Evolutionary conservation across 1,139 yeast genomes (phyloP).

Genomic region (Pichia sp.): DNA sequence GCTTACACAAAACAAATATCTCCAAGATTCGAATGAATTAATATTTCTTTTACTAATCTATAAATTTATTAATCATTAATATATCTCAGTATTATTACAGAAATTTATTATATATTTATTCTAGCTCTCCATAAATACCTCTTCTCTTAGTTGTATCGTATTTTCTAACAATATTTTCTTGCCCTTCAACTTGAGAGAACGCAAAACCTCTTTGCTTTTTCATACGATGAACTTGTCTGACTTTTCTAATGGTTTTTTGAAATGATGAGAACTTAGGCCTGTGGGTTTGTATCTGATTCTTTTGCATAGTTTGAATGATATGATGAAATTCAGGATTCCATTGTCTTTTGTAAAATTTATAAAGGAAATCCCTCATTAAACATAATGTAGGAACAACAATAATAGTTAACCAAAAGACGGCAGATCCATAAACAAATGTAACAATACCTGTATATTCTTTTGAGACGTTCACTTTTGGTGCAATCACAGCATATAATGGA

Average conservation of each 20-base stretch:
- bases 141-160: constrained; percentile 83
- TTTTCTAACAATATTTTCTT: constrained; percentile 83
- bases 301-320: constrained; percentile 93
- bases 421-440: constrained; percentile 67
- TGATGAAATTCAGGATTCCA: constrained; percentile 90
- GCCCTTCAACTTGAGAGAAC: constrained; percentile 93
- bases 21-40: neutral
- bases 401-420: constrained; percentile 79
- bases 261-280: constrained; percentile 95
- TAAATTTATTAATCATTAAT: neutral
- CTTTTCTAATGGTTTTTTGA: constrained; percentile 95
- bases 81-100: too few relatives aligned
- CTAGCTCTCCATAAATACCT: constrained; percentile 45
- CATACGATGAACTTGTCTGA: constrained; percentile 96
- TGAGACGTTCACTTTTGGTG: constrained; percentile 80
- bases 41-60: neutral
- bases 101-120: constrained; percentile 3
- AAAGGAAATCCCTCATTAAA: constrained; percentile 77
- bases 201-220: constrained; percentile 98
- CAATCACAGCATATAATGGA: constrained; percentile 82
- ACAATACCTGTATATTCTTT: constrained; percentile 79
- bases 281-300: constrained; percentile 87
- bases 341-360: constrained; percentile 93
- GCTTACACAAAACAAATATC: neutral
- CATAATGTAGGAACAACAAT: constrained; percentile 74